These are phyloP conservation scores for Penicillium argentinense DNA, from an alignment of 495 filamentous ascomycete species.

Conservation along the genomic window DNA sequence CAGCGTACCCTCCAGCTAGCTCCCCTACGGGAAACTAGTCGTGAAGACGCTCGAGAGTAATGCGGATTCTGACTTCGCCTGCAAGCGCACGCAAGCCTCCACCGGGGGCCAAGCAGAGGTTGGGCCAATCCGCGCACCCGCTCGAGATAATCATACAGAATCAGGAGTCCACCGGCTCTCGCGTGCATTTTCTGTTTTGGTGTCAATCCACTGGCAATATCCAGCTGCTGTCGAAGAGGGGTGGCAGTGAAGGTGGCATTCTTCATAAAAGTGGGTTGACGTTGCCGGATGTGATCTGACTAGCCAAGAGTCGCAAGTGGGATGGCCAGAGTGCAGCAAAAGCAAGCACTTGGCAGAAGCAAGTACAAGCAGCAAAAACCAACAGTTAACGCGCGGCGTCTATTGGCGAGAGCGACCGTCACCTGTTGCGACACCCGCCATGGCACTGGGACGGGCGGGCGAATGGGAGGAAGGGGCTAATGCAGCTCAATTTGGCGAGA, in stretches of 20 bases:
- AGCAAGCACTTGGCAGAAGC: slow-evolving; percentile 5
- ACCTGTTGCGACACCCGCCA: slow-evolving; percentile 26
- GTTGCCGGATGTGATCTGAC: not conserved
- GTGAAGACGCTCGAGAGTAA: not conserved
- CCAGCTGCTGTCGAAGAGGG: not conserved
- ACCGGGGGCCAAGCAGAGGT: slow-evolving; percentile 2
- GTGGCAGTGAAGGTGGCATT: too few species aligned
- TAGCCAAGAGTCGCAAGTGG: not conserved
- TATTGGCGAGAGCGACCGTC: slow-evolving; percentile 30
- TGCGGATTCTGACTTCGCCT: not conserved
- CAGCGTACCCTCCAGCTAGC: not conserved
- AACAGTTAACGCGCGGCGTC: slow-evolving; percentile 31
- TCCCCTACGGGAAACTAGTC: too few species aligned
- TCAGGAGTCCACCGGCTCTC: slow-evolving; percentile 5
- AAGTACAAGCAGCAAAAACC: slow-evolving; percentile 22
- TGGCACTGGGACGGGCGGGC: slow-evolving; percentile 15
- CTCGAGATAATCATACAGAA: slow-evolving; percentile 14
- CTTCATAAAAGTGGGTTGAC: not conserved
- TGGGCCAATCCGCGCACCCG: slow-evolving; percentile 10
- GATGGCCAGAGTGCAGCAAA: slow-evolving; percentile 2
- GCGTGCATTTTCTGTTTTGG: slow-evolving; percentile 20
- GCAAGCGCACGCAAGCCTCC: slow-evolving; percentile 1
- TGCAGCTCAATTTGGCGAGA: slow-evolving; percentile 25
- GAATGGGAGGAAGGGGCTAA: slow-evolving; percentile 22
- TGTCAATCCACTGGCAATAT: too few species aligned